Conservation (phyloP, 495 filamentous ascomycete species). For the Xylaria scruposa region DNA sequence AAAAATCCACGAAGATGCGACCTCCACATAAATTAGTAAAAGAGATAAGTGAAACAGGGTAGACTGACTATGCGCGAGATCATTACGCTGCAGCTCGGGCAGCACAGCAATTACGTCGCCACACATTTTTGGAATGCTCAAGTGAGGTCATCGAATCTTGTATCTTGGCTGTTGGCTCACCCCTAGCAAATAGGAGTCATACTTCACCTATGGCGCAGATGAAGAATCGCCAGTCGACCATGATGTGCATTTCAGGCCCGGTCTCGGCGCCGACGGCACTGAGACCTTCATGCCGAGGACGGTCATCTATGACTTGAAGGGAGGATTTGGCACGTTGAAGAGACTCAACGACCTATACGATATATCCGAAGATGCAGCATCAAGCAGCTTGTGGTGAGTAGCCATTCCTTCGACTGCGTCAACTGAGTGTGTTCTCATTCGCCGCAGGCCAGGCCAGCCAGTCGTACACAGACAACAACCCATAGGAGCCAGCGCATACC, state of each 20-base stretch:
- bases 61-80: constrained; percentile 83
- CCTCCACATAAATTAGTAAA: background rate
- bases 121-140: constrained; percentile 99
- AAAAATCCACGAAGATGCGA: background rate
- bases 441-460: constrained; percentile 70
- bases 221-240: constrained; percentile 80
- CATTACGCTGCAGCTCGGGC: constrained; percentile 90
- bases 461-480: constrained; percentile 68
- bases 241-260: constrained; percentile 89
- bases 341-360: constrained; percentile 92
- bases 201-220: constrained; percentile 85
- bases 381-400: constrained; percentile 67
- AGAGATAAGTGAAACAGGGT: too few species aligned
- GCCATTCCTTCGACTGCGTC: constrained; percentile 8
- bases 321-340: constrained; percentile 83
- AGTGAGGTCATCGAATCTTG: constrained; percentile 34
- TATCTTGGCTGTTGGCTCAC: constrained; percentile 11
- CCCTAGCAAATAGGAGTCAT: constrained; percentile 75
- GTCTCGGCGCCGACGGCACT: constrained; percentile 78
- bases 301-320: constrained; percentile 94
- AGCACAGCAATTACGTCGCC: constrained; percentile 91
- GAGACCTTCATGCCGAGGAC: constrained; percentile 94
- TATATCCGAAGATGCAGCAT: constrained; percentile 56
- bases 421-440: constrained; percentile 21
- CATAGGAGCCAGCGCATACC: constrained; percentile 76